These are phyloP conservation scores for Botrytis fragariae DNA, from an alignment of 2,329 filamentous ascomycete genomes.

Conservation along the genomic window DNA sequence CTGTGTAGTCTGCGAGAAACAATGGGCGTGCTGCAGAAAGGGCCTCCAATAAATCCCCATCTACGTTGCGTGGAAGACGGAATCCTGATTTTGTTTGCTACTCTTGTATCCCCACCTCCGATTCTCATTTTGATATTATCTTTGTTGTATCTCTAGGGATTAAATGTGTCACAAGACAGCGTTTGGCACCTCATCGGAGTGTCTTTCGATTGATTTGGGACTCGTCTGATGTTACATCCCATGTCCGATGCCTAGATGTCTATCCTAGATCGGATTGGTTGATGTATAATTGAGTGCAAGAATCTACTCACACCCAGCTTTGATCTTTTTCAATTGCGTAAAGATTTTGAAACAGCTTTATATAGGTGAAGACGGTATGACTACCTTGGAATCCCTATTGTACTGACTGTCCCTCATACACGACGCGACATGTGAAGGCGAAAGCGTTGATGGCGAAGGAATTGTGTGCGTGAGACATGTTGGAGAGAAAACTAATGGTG, in stretches of 20 bases:
- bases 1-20: no score
- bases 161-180: not conserved
- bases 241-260: not conserved
- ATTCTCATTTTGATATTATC: not conserved
- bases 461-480: not conserved
- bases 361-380: not conserved
- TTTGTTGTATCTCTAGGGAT: not conserved
- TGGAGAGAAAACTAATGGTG: not conserved
- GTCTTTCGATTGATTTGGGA: not conserved
- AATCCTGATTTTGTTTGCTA: not conserved
- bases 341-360: not conserved
- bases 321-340: not conserved
- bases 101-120: not conserved
- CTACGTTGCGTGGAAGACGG: not conserved
- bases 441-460: not conserved
- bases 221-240: not conserved
- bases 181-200: not conserved
- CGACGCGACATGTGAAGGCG: not conserved
- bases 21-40: not conserved
- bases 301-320: not conserved
- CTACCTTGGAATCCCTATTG: not conserved
- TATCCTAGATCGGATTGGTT: not conserved
- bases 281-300: not conserved
- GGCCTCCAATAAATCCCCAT: not conserved
- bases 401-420: constrained; percentile 4